Evolutionary conservation across 495 filamentous ascomycete genomes (phyloP), one percentile per base, ranked within the genome.

Genomic region (Penicillium turbatum): DNA sequence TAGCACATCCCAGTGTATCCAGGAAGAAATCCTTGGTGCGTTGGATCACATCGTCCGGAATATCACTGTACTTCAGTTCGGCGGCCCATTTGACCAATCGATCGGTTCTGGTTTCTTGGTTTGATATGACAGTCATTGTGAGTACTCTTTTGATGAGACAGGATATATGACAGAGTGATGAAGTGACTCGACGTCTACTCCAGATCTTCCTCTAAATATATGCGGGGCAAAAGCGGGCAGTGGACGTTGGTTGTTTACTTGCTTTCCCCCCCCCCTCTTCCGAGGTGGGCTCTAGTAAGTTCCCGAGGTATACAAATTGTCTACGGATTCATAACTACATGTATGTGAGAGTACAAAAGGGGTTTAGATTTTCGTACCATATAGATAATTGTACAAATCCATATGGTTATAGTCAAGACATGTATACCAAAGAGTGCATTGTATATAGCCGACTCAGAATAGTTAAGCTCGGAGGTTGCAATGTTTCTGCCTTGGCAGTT

Each of bases 1-100:
- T 64, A n/a, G 67, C 42, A 53, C 69, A 72, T 21, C 63, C 69
- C 3, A 72, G 42, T 45, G 56, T 62, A 43, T 72, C 69, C 13
- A 70, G 34, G 42, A 72, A 72, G 29, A 72, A 63, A 32, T 68
- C 67, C 35, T 70, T 72, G 6, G 69, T 72, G 31, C 68, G 68
- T 38, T 70, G 49, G 27, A 72, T 45, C 0, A 67, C 69, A 37
- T 63, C 50, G 19, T 55, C 32, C 3, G 68, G 66, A n/a, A 71
- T 64, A 39, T 69, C 63, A 1, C 44, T 26, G 46, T 65, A 71
- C 24, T 54, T 37, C n/a, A 71, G 55, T 6, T 55, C 55, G 1
- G 55, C 46, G 10, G 64, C 56, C 66, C 66, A 71, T 17, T 32
- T 52, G 31, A 62, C 66, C 12, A 71, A 50, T 17, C 34, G 55